Conservation (phyloP, 2,329 filamentous ascomycete genomes). For the Lachnellula hyalina region DNA sequence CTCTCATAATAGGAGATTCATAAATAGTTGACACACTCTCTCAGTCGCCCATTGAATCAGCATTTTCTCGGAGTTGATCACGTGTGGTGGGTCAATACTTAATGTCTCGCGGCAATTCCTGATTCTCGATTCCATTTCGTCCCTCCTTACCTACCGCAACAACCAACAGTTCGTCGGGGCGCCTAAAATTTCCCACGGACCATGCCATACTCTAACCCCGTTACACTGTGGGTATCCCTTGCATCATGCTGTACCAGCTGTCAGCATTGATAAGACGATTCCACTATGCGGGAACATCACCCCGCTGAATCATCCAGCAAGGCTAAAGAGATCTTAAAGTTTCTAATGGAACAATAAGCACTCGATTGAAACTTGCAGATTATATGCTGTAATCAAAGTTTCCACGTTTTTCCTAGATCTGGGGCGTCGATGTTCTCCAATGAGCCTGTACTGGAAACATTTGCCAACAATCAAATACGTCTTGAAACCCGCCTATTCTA, state of each 20-base stretch:
- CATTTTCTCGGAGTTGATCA: too few relatives aligned
- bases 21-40: too few relatives aligned
- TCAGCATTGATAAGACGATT: not conserved
- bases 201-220: not conserved
- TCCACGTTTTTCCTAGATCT: not conserved
- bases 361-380: not conserved
- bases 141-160: too few relatives aligned
- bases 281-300: not conserved
- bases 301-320: not conserved
- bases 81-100: too few relatives aligned
- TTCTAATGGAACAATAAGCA: not conserved
- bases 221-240: not conserved
- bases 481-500: not conserved
- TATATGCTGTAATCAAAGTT: not conserved
- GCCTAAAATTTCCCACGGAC: too few relatives aligned
- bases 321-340: not conserved
- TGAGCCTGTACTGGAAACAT: conserved; percentile 4
- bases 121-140: too few relatives aligned
- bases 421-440: not conserved
- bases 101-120: too few relatives aligned
- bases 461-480: too few relatives aligned
- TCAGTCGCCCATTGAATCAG: too few relatives aligned
- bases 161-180: too few relatives aligned
- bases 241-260: not conserved
- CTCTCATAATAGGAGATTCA: too few relatives aligned